A percentile compares a stretch with the other conserved stretches of the same genome.
These are phyloP conservation scores for Russula dissimulans DNA, from an alignment of 768 basidiomycete species.

Conservation along the genomic window DNA sequence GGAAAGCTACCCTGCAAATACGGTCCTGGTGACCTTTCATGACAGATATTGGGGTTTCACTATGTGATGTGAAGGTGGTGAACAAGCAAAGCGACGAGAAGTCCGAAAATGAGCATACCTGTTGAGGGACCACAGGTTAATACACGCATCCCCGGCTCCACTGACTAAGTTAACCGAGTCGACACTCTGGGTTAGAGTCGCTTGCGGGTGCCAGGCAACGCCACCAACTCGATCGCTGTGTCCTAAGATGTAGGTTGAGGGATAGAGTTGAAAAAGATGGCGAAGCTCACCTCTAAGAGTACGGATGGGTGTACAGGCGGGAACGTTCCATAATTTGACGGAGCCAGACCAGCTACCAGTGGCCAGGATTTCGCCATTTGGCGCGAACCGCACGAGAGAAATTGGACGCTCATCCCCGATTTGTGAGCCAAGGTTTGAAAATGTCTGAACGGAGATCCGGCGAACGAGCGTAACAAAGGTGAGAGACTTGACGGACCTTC, in stretches of 20 bases:
- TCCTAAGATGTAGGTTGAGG: constrained; percentile 35
- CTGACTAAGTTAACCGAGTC: constrained; percentile 77
- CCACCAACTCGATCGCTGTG: constrained; percentile 91
- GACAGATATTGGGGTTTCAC: constrained; percentile 77
- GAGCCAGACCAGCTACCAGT: constrained; percentile 96
- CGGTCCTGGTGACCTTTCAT: constrained; percentile 86
- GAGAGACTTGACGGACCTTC: constrained; percentile 50
- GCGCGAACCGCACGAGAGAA: constrained; percentile 89
- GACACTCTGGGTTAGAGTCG: constrained; percentile 61
- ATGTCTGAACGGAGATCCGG: constrained; percentile 38
- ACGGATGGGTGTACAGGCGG: constrained; percentile 71
- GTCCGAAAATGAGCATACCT: constrained; percentile 38
- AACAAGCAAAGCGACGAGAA: not conserved
- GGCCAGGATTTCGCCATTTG: constrained; percentile 78
- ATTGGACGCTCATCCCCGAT: constrained; percentile 95
- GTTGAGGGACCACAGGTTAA: constrained; percentile 84
- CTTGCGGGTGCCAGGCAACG: constrained; percentile 95
- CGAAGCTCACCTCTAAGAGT: constrained; percentile 57
- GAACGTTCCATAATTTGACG: constrained; percentile 93
- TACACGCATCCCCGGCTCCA: constrained; percentile 77
- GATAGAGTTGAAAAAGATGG: not conserved
- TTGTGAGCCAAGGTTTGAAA: constrained; percentile 90
- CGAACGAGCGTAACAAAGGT: not conserved
- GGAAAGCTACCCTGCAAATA: constrained; percentile 90
- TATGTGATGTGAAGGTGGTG: constrained; percentile 26